A percentile compares a stretch with the other conserved stretches of the same genome.
Evolutionary conservation across 441 rosid species (phyloP).

Genomic region (Jatropha podagrica): DNA sequence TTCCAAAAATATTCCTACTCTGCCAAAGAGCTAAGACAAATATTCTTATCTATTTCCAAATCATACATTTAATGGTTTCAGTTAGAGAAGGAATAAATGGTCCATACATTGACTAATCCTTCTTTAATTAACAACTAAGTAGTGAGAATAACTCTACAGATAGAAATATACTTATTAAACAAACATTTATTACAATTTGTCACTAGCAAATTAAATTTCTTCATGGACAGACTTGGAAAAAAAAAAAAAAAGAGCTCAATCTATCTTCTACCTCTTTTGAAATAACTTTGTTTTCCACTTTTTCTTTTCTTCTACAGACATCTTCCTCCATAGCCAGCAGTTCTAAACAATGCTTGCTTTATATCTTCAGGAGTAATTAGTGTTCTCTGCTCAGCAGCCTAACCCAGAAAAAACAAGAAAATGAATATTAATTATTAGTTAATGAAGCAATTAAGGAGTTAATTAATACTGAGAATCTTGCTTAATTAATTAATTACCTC

Average conservation of each 20-base stretch:
- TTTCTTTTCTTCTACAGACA: conserved; percentile 42
- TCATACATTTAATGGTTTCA: conserved; percentile 15
- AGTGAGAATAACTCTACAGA: conserved; percentile 20
- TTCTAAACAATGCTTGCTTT: conserved; percentile 82
- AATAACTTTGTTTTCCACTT: conserved; percentile 21
- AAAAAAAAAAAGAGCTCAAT: conserved; percentile 3
- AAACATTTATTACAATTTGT: conserved; percentile 28
- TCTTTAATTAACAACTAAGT: conserved; percentile 10
- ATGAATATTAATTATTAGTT: not conserved
- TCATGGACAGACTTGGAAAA: conserved; percentile 29
- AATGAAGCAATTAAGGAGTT: not conserved
- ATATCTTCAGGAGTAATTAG: conserved; percentile 62
- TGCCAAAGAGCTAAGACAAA: conserved; percentile 21
- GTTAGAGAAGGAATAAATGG: conserved; percentile 23
- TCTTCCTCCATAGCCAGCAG: conserved; percentile 93
- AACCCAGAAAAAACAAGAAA: not conserved
- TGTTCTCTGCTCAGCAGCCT: conserved; percentile 57
- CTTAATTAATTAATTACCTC: conserved; percentile 43
- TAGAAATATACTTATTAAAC: conserved; percentile 20
- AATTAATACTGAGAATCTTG: not conserved
- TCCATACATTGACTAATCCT: conserved; percentile 19
- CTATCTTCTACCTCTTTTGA: conserved; percentile 2
- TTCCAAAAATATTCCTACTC: conserved; percentile 27
- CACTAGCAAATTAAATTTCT: conserved; percentile 20
- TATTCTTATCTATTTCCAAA: conserved; percentile 13